Base-by-base conservation (phyloP, 441 rosid species). In the Raphanus hybrid region DNA sequence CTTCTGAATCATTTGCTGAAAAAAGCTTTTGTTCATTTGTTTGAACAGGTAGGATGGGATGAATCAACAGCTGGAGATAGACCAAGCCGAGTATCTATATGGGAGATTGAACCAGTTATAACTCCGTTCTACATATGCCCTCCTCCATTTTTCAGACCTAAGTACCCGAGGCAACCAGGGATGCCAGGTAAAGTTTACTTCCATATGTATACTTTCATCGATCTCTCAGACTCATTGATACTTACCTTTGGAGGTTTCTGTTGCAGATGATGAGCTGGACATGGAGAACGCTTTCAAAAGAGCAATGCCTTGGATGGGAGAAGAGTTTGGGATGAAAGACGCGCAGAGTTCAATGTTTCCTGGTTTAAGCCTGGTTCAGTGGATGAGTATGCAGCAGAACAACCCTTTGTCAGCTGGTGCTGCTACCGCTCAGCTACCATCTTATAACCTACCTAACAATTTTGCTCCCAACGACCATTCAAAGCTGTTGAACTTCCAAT, bases 61-160 rank as follows among this genome's bases (percentile, higher is more conserved):
- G 97, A 94, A 77, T 94, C 97, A 20, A 85, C 99, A 58, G 91
- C 97, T 59, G 97, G 98, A 76, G 99, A 91, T 62, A 78, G 97
- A 43, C 99, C 94, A 59, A 87, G 86, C 71, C 83, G 97, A 65
- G 99, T 94, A 75, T 91, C 98, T 3, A 82, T 94, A 18, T 94
- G 99, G 99, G 99, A 92, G 8, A 83, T 85, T 67, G 97, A 94
- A 78, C 99, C 97, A 0, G 97, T 94, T 20, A 85, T 89, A 63
- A 87, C 98, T 80, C 99, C 99, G 12, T 92, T 94, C 75, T 92
- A 89, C 87, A 92, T 94, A 55, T 94, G 94, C 39, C 98, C 99
- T 39, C 99, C 99, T 73, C 99, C 99, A 2, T 92, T 92, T 85
- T 92, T 94, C 83, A 85, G 95, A 83, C 89, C 97, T 52, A 92